phyloP scores from a whole-genome alignment of 768 basidiomycete genomes.

The Termitomyces sp. region DNA sequence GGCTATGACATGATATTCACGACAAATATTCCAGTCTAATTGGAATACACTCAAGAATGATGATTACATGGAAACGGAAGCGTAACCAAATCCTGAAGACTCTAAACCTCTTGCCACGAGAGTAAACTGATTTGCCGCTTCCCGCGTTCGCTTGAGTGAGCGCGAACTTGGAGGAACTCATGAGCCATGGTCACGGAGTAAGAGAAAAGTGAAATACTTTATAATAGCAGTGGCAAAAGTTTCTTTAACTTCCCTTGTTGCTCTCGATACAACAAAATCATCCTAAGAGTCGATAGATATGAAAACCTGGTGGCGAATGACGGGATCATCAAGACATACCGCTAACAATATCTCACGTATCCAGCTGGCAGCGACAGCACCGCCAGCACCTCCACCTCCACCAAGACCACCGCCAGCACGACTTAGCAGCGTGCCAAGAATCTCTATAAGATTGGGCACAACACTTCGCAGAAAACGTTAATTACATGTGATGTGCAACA shows the following conservation, averaged over 20 bases:
- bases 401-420: conserved; percentile 34
- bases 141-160: conserved; percentile 69
- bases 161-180: conserved; percentile 48
- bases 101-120: conserved; percentile 82
- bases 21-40: background rate
- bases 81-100: conserved; percentile 83
- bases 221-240: conserved; percentile 71
- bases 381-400: conserved; percentile 22
- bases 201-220: conserved; percentile 40
- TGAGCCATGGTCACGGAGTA: conserved; percentile 1
- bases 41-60: background rate
- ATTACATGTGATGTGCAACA: background rate
- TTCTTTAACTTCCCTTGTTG: conserved; percentile 71
- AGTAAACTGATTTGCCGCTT: conserved; percentile 86
- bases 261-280: conserved; percentile 72
- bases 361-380: conserved; percentile 52
- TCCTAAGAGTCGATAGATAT: conserved; percentile 38
- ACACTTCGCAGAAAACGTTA: conserved; percentile 38
- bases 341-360: conserved; percentile 67
- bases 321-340: conserved; percentile 32
- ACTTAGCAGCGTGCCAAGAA: conserved; percentile 65
- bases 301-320: background rate
- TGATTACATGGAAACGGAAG: conserved; percentile 55
- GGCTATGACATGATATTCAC: background rate
- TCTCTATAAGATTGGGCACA: conserved; percentile 79